Conservation (phyloP, 441 rosid genomes). For the Populus hybrid region DNA sequence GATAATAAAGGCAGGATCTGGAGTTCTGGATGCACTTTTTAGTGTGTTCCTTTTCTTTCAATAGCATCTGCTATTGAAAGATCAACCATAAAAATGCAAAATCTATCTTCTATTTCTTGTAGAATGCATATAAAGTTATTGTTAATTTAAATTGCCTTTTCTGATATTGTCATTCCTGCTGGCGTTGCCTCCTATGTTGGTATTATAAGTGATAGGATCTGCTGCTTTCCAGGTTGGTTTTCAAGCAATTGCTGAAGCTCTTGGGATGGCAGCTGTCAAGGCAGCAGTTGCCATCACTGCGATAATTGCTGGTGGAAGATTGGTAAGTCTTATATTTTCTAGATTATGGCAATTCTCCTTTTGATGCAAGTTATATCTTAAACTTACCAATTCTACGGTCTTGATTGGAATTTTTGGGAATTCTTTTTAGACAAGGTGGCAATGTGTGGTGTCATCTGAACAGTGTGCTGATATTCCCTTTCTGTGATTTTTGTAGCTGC, state of each 20-base stretch:
- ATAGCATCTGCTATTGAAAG: background rate
- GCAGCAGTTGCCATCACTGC: slow-evolving; percentile 95
- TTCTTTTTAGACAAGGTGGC: background rate
- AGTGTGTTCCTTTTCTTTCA: background rate
- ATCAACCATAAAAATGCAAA: background rate
- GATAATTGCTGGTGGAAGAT: slow-evolving; percentile 97
- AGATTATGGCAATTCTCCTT: slow-evolving; percentile 11
- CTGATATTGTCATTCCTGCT: slow-evolving; percentile 6
- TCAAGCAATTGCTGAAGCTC: slow-evolving; percentile 98
- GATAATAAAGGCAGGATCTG: background rate
- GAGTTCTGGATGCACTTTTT: background rate
- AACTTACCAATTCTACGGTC: background rate
- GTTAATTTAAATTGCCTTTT: background rate
- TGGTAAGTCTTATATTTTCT: slow-evolving; percentile 52
- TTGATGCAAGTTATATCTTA: background rate
- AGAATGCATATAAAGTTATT: background rate
- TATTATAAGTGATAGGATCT: slow-evolving; percentile 19
- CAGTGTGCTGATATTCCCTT: slow-evolving; percentile 12
- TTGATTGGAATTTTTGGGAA: background rate
- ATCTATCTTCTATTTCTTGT: background rate
- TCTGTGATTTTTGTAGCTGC: slow-evolving; percentile 61
- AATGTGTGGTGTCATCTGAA: background rate
- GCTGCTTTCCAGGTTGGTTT: slow-evolving; percentile 74
- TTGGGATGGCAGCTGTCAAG: slow-evolving; percentile 95
- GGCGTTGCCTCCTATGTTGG: slow-evolving; percentile 11